These are phyloP conservation scores for Quercus variabilis DNA, from an alignment of 306 rosid genomes.

Conservation along the genomic window DNA sequence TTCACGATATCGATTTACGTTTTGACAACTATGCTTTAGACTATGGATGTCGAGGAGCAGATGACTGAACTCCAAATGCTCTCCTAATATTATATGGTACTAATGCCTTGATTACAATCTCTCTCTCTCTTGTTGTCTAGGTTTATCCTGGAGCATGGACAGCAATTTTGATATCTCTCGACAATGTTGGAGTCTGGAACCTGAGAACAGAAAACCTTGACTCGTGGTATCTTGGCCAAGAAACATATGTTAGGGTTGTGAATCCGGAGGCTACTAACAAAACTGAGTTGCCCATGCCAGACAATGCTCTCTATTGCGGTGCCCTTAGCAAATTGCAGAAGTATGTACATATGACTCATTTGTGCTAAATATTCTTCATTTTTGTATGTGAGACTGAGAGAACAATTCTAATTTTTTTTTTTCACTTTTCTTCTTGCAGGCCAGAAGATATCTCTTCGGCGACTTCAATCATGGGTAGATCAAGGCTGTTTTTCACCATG, in stretches of 20 bases:
- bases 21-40: not conserved
- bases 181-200: conserved; percentile 96
- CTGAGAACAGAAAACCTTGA: conserved; percentile 89
- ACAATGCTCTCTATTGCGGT: conserved; percentile 81
- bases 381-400: not conserved
- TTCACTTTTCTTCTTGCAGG: conserved; percentile 43
- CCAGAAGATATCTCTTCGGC: conserved; percentile 53
- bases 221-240: conserved; percentile 97
- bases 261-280: conserved; percentile 87
- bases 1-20: too few relatives aligned
- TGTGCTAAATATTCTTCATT: conserved; percentile 1
- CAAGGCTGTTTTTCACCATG: conserved; percentile 42
- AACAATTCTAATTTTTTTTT: not conserved
- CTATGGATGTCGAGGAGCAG: not conserved
- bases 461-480: conserved; percentile 25
- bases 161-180: conserved; percentile 77
- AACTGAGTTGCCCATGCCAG: conserved; percentile 85
- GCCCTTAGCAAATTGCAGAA: conserved; percentile 64
- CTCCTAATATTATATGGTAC: not conserved
- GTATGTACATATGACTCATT: conserved; percentile 38
- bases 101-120: not conserved
- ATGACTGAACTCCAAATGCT: not conserved
- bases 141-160: conserved; percentile 99
- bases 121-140: conserved; percentile 24
- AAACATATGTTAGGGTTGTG: conserved; percentile 79